Conservation (phyloP, 768 basidiomycete species). For the Leccinum pellstonianum region DNA sequence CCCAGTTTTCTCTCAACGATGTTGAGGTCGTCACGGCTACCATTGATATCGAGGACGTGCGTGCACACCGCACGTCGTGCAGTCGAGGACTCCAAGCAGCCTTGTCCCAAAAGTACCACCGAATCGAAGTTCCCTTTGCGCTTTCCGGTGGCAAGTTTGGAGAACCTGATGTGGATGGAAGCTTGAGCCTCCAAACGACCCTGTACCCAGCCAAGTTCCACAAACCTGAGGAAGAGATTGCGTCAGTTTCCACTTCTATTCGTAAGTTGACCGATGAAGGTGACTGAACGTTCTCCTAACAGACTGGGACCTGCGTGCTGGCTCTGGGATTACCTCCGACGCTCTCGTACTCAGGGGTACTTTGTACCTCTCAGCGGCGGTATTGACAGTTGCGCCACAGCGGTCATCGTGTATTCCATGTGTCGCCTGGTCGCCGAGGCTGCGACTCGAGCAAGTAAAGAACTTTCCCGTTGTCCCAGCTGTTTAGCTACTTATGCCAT, state of each 20-base stretch:
- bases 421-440: slow-evolving; percentile 87
- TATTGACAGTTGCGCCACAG: slow-evolving; percentile 96
- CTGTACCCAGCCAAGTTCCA: slow-evolving; percentile 53
- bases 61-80: slow-evolving; percentile 80
- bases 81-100: slow-evolving; percentile 92
- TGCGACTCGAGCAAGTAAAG: slow-evolving; percentile 65
- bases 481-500: not conserved
- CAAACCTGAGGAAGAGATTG: slow-evolving; percentile 93
- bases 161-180: slow-evolving; percentile 54
- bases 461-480: not conserved
- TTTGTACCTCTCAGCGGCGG: slow-evolving; percentile 95
- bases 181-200: slow-evolving; percentile 49
- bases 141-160: slow-evolving; percentile 75
- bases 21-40: slow-evolving; percentile 97
- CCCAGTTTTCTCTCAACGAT: slow-evolving; percentile 93
- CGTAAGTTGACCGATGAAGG: not conserved
- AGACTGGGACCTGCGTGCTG: slow-evolving; percentile 98
- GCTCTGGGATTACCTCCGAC: slow-evolving; percentile 99
- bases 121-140: slow-evolving; percentile 80
- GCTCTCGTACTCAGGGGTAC: slow-evolving; percentile 92
- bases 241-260: slow-evolving; percentile 51
- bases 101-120: slow-evolving; percentile 65
- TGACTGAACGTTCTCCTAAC: slow-evolving; percentile 1
- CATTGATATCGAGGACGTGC: slow-evolving; percentile 94
- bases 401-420: slow-evolving; percentile 96